Conservation (phyloP, 495 filamentous ascomycete species). For the Podospora anserina region DNA sequence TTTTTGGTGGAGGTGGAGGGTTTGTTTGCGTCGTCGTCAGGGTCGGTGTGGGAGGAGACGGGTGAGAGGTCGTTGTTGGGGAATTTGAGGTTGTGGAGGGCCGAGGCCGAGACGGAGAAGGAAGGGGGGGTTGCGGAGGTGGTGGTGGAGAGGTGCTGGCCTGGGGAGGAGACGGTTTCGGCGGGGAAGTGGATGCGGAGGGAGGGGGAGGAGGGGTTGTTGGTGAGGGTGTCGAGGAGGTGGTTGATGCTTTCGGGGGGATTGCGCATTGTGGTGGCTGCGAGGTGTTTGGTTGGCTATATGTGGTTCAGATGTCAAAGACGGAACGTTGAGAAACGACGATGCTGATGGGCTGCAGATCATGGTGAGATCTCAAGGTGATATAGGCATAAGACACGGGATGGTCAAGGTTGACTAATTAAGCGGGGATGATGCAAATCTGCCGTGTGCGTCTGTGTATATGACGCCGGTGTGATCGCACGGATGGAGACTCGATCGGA, state of each 20-base stretch:
- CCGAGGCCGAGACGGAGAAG: constrained; percentile 25
- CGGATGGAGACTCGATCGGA: background rate
- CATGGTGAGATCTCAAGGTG: background rate
- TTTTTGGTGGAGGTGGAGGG: background rate
- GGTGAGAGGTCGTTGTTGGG: constrained; percentile 29
- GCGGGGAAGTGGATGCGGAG: constrained; percentile 32
- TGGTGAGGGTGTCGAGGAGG: constrained; percentile 20
- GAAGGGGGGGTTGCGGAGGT: constrained; percentile 19
- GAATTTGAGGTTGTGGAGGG: constrained; percentile 21
- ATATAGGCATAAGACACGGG: background rate
- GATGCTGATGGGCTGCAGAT: background rate
- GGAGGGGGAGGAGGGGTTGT: constrained; percentile 9
- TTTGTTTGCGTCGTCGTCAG: background rate
- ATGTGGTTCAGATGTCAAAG: background rate
- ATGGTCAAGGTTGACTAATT: background rate
- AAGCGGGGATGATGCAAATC: constrained; percentile 5
- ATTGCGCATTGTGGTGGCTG: background rate
- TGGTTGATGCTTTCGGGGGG: constrained; percentile 17
- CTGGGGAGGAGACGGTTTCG: constrained; percentile 21
- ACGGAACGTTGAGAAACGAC: background rate
- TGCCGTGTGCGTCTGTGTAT: background rate
- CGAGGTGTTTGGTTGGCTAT: background rate
- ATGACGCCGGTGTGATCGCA: constrained; percentile 1
- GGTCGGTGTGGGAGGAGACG: constrained; percentile 6
- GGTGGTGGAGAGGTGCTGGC: constrained; percentile 17